Conservation (phyloP, 2,329 filamentous ascomycete species). For the Nemania sp. region DNA sequence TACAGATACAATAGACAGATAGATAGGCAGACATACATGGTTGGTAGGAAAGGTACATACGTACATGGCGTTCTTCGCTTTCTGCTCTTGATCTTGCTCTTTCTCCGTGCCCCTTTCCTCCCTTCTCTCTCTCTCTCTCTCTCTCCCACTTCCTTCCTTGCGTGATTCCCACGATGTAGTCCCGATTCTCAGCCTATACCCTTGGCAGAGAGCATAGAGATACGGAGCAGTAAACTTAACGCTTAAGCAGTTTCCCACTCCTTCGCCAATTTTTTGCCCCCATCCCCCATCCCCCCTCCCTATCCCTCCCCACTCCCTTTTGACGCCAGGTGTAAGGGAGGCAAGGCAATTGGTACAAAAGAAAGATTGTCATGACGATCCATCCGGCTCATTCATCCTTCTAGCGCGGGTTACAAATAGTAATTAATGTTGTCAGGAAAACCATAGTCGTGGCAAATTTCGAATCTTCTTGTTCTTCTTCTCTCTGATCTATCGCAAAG, state of each 20-base stretch:
- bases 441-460: neutral
- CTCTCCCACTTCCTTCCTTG: too few species aligned
- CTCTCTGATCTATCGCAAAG: neutral
- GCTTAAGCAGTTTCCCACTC: neutral
- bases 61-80: neutral
- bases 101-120: neutral
- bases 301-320: slow-evolving; percentile 3
- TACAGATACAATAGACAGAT: slow-evolving; percentile 8
- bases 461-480: neutral
- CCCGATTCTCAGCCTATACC: neutral
- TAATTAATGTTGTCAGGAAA: slow-evolving; percentile 10
- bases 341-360: neutral
- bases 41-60: neutral
- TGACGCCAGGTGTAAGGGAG: slow-evolving; percentile 15
- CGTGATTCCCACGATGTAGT: neutral
- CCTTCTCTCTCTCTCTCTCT: neutral
- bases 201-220: neutral
- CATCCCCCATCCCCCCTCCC: neutral
- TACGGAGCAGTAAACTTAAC: too few species aligned
- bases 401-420: slow-evolving; percentile 18
- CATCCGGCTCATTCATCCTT: neutral
- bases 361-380: slow-evolving; percentile 6
- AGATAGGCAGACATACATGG: slow-evolving; percentile 11
- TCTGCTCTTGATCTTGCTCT: neutral
- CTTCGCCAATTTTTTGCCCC: neutral